phyloP scores from a whole-genome alignment of 768 basidiomycete species.

The Suillus variegatus region DNA sequence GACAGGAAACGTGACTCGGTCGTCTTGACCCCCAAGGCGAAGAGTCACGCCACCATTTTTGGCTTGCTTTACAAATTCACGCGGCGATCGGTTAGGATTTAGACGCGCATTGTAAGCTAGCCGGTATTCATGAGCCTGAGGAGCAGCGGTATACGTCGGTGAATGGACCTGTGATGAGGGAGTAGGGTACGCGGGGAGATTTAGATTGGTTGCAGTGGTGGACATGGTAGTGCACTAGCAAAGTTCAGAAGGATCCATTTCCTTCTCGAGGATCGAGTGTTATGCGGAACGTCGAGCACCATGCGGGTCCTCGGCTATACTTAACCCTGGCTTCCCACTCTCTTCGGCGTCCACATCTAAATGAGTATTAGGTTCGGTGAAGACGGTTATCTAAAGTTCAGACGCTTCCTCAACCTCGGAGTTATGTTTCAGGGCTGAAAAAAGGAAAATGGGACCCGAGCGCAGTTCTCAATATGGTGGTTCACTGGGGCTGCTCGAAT shows the following conservation, averaged over 20 bases:
- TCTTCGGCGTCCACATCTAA: conserved; percentile 16
- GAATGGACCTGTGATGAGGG: conserved; percentile 40
- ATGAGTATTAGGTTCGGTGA: background rate
- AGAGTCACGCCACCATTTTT: conserved; percentile 54
- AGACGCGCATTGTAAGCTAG: conserved; percentile 46
- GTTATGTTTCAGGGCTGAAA: background rate
- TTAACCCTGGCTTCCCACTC: conserved; percentile 36
- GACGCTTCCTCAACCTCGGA: background rate
- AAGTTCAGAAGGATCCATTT: conserved; percentile 11
- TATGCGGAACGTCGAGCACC: conserved; percentile 14
- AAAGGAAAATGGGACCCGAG: too few relatives aligned
- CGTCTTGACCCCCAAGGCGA: conserved; percentile 53
- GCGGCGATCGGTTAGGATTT: conserved; percentile 39
- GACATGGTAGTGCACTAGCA: conserved; percentile 45
- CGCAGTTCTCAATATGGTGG: background rate
- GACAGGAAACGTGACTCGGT: conserved; percentile 50
- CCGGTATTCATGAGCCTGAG: conserved; percentile 53
- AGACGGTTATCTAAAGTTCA: background rate
- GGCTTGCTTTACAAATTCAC: conserved; percentile 60
- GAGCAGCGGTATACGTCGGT: conserved; percentile 56
- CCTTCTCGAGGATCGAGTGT: conserved; percentile 12
- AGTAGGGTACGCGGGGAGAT: conserved; percentile 50
- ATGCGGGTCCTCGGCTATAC: conserved; percentile 35
- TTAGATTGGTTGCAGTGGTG: conserved; percentile 46
- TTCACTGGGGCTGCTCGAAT: background rate